phyloP scores from a whole-genome alignment of 495 filamentous ascomycete genomes.

The Aspergillus panamensis region DNA sequence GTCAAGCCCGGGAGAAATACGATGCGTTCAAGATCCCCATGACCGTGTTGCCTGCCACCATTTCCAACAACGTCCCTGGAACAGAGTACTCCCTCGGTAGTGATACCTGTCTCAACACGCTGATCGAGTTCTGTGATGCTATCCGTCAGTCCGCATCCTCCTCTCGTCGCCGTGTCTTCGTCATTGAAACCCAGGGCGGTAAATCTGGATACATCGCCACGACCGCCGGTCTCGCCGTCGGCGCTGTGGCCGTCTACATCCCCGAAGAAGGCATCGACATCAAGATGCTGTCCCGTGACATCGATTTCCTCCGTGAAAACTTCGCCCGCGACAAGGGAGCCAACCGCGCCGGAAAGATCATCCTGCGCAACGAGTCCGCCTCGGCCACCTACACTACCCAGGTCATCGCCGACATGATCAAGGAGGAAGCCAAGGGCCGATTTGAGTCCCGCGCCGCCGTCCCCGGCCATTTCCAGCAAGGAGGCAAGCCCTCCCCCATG shows the following conservation, averaged over 20 bases:
- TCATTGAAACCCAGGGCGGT: slow-evolving; percentile 96
- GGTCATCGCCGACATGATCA: slow-evolving; percentile 92
- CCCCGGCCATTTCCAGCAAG: slow-evolving; percentile 96
- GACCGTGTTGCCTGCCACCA: slow-evolving; percentile 88
- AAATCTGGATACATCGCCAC: slow-evolving; percentile 93
- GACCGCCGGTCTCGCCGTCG: slow-evolving; percentile 81
- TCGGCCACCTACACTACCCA: slow-evolving; percentile 87
- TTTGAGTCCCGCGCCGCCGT: slow-evolving; percentile 94
- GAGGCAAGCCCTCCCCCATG: slow-evolving; percentile 90
- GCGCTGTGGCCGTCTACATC: slow-evolving; percentile 93
- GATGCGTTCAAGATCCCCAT: slow-evolving; percentile 90
- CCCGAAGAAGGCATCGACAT: slow-evolving; percentile 95
- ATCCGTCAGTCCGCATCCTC: slow-evolving; percentile 96
- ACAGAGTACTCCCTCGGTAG: slow-evolving; percentile 96
- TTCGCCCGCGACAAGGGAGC: slow-evolving; percentile 87
- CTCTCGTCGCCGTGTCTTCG: slow-evolving; percentile 87
- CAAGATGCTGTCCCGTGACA: slow-evolving; percentile 87
- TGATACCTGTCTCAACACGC: slow-evolving; percentile 96
- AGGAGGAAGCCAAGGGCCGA: slow-evolving; percentile 83
- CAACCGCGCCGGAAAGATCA: slow-evolving; percentile 86
- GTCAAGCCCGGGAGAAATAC: slow-evolving; percentile 72
- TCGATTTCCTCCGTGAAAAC: slow-evolving; percentile 80
- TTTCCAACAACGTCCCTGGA: slow-evolving; percentile 97
- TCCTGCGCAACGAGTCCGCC: slow-evolving; percentile 90
- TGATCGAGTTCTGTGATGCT: slow-evolving; percentile 93